A percentile compares a stretch with the other conserved stretches of the same genome.
phyloP scores from a whole-genome alignment of 2,329 filamentous ascomycete genomes.

The Xylaria sp. region DNA sequence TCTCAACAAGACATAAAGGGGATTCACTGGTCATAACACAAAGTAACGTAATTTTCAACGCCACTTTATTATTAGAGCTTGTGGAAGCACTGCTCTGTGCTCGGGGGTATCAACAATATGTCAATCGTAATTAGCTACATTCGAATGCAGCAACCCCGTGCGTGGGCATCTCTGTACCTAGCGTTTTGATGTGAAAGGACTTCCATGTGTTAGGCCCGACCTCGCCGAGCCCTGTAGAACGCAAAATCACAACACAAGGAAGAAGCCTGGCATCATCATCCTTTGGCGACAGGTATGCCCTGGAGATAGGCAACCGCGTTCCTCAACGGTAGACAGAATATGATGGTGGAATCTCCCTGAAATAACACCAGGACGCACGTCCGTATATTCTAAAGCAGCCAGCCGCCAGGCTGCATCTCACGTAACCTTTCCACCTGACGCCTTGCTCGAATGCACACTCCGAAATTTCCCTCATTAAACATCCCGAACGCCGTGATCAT shows the following conservation, averaged over 20 bases:
- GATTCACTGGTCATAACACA: too few species aligned
- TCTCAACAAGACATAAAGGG: too few species aligned
- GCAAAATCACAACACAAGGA: neutral
- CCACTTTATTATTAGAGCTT: too few species aligned
- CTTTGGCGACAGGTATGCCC: constrained; percentile 12
- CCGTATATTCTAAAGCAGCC: constrained; percentile 6
- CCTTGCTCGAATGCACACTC: constrained; percentile 16
- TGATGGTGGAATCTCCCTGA: neutral
- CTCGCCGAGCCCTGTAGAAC: neutral
- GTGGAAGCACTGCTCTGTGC: too few species aligned
- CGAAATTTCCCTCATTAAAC: constrained; percentile 9
- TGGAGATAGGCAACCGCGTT: neutral
- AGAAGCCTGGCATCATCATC: constrained; percentile 8
- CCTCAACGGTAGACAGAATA: neutral
- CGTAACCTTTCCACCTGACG: constrained; percentile 12
- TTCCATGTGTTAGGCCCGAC: too few species aligned
- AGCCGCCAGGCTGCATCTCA: neutral
- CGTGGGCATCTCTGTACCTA: too few species aligned
- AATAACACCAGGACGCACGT: constrained; percentile 2
- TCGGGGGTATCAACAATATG: too few species aligned
- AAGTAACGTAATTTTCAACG: too few species aligned
- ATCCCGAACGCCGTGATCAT: constrained; percentile 8
- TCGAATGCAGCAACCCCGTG: too few species aligned
- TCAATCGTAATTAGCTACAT: too few species aligned
- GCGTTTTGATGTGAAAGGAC: too few species aligned